These are phyloP conservation scores for Metschnikowia corniflorae DNA, from an alignment of 805 yeast genomes.

Conservation along the genomic window DNA sequence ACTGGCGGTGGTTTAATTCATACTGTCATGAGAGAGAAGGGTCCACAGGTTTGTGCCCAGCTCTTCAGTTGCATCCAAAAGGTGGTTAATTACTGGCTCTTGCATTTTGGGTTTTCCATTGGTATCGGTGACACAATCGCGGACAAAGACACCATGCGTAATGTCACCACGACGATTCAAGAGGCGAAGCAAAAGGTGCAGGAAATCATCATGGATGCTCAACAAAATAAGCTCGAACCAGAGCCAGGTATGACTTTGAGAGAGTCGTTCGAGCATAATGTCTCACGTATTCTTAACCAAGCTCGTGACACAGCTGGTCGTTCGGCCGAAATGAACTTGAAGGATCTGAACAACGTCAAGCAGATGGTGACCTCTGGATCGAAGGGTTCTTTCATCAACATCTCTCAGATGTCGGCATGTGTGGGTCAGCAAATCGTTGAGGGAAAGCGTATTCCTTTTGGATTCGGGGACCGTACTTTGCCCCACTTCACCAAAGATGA, in stretches of 20 bases:
- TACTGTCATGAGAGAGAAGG: conserved; percentile 96
- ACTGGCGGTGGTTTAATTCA: conserved; percentile 98
- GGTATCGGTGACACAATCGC: conserved; percentile 99
- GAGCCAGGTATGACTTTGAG: conserved; percentile 99
- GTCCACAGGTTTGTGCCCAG: conserved; percentile 84
- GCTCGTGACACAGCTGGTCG: conserved; percentile 99
- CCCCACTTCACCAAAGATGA: conserved; percentile 99
- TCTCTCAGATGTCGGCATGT: conserved; percentile 99
- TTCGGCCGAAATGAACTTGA: conserved; percentile 94
- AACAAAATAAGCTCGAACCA: conserved; percentile 79
- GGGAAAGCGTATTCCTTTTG: conserved; percentile 98
- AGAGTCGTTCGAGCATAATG: conserved; percentile 97
- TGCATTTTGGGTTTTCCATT: conserved; percentile 95
- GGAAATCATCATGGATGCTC: conserved; percentile 89
- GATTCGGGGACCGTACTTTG: conserved; percentile 91
- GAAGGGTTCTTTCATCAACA: conserved; percentile 97
- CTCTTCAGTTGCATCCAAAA: conserved; percentile 91
- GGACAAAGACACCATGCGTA: conserved; percentile 92
- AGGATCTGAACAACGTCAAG: conserved; percentile 91
- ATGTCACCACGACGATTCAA: conserved; percentile 87
- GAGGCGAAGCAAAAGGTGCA: conserved; percentile 94
- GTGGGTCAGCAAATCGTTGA: conserved; percentile 99
- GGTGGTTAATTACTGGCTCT: conserved; percentile 92
- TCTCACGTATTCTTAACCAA: conserved; percentile 89
- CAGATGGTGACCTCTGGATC: conserved; percentile 99